phyloP scores from a whole-genome alignment of 73 alveolate genomes.

The Tetrahymena thermophila region DNA sequence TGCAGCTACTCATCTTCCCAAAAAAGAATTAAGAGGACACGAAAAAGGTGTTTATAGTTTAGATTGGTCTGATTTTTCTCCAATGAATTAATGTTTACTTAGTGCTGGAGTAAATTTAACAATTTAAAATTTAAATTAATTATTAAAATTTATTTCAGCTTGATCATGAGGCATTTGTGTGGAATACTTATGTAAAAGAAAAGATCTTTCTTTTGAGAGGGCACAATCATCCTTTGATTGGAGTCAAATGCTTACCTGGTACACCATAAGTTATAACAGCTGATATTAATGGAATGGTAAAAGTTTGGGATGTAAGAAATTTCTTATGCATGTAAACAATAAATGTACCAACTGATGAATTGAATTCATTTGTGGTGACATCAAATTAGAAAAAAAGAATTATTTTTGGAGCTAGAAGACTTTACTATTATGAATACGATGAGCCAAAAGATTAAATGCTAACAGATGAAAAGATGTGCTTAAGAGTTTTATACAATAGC shows the following conservation, averaged over 20 bases:
- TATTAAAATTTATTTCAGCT: slow-evolving; percentile 3
- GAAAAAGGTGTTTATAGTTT: slow-evolving; percentile 72
- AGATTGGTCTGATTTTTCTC: slow-evolving; percentile 77
- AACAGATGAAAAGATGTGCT: slow-evolving; percentile 91
- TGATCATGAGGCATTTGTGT: slow-evolving; percentile 87
- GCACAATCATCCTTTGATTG: slow-evolving; percentile 92
- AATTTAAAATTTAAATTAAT: slow-evolving; percentile 38
- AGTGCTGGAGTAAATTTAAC: slow-evolving; percentile 58
- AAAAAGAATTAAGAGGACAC: slow-evolving; percentile 67
- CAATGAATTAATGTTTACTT: slow-evolving; percentile 52
- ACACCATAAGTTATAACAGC: slow-evolving; percentile 94
- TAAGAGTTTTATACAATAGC: slow-evolving; percentile 87
- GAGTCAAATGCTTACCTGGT: slow-evolving; percentile 87
- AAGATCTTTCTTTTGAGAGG: slow-evolving; percentile 93
- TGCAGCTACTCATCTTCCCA: slow-evolving; percentile 59
- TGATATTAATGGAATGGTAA: slow-evolving; percentile 95
- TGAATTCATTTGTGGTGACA: slow-evolving; percentile 87
- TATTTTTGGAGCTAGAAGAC: slow-evolving; percentile 89
- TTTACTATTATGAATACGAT: slow-evolving; percentile 93
- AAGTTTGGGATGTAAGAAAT: slow-evolving; percentile 96
- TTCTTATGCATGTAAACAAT: slow-evolving; percentile 86
- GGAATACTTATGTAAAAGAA: slow-evolving; percentile 95
- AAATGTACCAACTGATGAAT: slow-evolving; percentile 89
- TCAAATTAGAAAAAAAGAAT: slow-evolving; percentile 80
- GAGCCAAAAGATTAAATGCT: slow-evolving; percentile 96